Conservation (phyloP, 2,329 filamentous ascomycete species). For the Coniochaeta sp. region DNA sequence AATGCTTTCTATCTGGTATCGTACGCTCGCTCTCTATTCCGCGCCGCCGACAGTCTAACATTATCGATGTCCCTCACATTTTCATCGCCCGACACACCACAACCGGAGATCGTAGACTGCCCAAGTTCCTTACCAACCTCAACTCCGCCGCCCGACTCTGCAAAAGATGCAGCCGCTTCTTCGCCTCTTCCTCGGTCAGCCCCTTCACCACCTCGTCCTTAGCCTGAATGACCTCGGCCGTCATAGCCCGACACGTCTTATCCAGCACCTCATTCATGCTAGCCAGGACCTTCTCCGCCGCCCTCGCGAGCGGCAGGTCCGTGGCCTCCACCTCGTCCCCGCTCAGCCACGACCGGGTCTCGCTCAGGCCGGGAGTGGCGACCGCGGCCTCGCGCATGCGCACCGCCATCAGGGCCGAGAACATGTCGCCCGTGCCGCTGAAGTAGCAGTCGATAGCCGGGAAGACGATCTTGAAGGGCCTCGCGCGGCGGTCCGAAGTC, state of each 20-base stretch:
- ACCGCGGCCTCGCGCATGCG: constrained; percentile 69
- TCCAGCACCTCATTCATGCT: constrained; percentile 85
- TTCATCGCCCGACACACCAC: constrained; percentile 53
- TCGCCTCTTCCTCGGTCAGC: constrained; percentile 33
- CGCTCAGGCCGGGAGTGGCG: constrained; percentile 33
- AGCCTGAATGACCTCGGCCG: constrained; percentile 36
- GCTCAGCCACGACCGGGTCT: constrained; percentile 64
- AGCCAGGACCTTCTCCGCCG: constrained; percentile 78
- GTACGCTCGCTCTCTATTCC: neutral
- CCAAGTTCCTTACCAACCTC: constrained; percentile 68
- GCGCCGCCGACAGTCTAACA: neutral
- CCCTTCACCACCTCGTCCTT: constrained; percentile 29
- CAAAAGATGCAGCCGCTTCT: constrained; percentile 57
- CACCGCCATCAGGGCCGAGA: constrained; percentile 82
- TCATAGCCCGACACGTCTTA: constrained; percentile 59
- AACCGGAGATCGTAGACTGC: constrained; percentile 58
- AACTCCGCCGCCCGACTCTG: constrained; percentile 84
- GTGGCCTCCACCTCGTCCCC: constrained; percentile 60
- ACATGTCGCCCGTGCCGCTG: constrained; percentile 97
- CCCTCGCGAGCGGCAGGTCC: constrained; percentile 74
- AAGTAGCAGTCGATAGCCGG: constrained; percentile 90
- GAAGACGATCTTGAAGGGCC: constrained; percentile 84
- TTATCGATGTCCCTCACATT: constrained; percentile 23
- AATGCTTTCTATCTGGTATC: neutral
- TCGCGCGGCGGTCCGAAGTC: constrained; percentile 53